phyloP scores from a whole-genome alignment of 1,139 yeast genomes.

The Zygosaccharomyces sapae region DNA sequence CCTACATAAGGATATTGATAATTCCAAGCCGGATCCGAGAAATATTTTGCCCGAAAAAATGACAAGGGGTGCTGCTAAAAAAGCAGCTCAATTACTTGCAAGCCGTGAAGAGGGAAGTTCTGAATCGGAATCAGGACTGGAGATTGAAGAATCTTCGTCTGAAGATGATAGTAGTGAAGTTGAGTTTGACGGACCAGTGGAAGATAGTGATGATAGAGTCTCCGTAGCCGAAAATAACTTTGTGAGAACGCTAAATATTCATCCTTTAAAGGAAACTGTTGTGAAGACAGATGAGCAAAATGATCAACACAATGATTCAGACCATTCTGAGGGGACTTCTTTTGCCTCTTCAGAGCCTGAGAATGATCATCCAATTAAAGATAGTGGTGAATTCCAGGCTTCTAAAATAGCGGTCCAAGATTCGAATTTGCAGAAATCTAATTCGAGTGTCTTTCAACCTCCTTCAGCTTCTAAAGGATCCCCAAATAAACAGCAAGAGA shows the following conservation, averaged over 20 bases:
- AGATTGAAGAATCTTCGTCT: constrained; percentile 18
- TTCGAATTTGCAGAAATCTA: background rate
- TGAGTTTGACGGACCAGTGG: constrained; percentile 30
- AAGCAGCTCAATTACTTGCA: constrained; percentile 30
- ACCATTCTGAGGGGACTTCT: constrained; percentile 3
- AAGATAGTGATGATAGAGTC: constrained; percentile 19
- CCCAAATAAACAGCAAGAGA: background rate
- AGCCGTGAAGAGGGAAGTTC: constrained; percentile 14
- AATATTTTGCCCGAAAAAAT: constrained; percentile 28
- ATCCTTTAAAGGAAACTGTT: constrained; percentile 22
- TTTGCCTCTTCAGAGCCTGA: background rate
- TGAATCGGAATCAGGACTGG: constrained; percentile 6
- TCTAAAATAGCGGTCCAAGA: background rate
- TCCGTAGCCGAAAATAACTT: constrained; percentile 18
- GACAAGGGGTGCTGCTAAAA: constrained; percentile 33
- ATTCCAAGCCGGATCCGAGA: constrained; percentile 33
- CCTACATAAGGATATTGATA: constrained; percentile 34
- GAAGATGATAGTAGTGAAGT: constrained; percentile 23
- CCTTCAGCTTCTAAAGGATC: background rate
- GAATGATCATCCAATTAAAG: background rate
- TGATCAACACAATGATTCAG: background rate
- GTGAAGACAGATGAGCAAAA: constrained; percentile 7
- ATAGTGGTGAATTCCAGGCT: background rate
- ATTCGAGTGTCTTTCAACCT: background rate
- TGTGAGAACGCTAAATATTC: constrained; percentile 20